phyloP scores from a whole-genome alignment of 73 alveolate species.

The Loxodes magnus region DNA sequence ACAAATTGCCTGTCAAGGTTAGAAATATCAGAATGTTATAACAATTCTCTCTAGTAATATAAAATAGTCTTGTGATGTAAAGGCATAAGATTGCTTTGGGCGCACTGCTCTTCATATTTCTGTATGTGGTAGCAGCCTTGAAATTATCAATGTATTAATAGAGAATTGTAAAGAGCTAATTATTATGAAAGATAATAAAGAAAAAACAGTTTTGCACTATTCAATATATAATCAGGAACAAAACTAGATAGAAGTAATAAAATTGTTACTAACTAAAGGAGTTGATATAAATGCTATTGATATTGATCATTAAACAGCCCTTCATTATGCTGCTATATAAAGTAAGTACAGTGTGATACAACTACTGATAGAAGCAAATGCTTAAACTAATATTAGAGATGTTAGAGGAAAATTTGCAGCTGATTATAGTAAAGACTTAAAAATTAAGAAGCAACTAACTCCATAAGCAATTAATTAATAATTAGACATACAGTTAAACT shows the following conservation, averaged over 20 bases:
- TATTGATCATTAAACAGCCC: constrained; percentile 38
- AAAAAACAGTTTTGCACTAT: constrained; percentile 46
- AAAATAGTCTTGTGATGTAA: constrained; percentile 66
- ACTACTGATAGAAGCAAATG: constrained; percentile 37
- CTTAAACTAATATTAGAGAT: constrained; percentile 29
- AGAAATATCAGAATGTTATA: constrained; percentile 74
- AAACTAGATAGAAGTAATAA: constrained; percentile 28
- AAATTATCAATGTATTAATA: constrained; percentile 15
- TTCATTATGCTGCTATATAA: constrained; percentile 48
- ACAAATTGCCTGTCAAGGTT: constrained; percentile 76
- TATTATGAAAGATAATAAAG: constrained; percentile 38
- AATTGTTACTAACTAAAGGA: constrained; percentile 29
- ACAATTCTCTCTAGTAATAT: constrained; percentile 61
- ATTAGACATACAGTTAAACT: too few relatives aligned
- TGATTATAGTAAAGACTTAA: constrained; percentile 13
- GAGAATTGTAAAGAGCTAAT: constrained; percentile 24
- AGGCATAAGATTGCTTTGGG: constrained; percentile 77
- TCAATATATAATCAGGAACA: constrained; percentile 33
- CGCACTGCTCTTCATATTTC: constrained; percentile 87
- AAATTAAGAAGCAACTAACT: neutral
- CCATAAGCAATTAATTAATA: too few relatives aligned
- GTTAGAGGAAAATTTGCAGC: constrained; percentile 26
- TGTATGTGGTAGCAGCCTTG: constrained; percentile 30
- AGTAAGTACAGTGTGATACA: constrained; percentile 41
- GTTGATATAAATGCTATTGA: constrained; percentile 43